A percentile compares a stretch with the other conserved stretches of the same genome.
Evolutionary conservation across 1,139 yeast genomes (phyloP).

Genomic region (Suhomyces bokatorum): DNA sequence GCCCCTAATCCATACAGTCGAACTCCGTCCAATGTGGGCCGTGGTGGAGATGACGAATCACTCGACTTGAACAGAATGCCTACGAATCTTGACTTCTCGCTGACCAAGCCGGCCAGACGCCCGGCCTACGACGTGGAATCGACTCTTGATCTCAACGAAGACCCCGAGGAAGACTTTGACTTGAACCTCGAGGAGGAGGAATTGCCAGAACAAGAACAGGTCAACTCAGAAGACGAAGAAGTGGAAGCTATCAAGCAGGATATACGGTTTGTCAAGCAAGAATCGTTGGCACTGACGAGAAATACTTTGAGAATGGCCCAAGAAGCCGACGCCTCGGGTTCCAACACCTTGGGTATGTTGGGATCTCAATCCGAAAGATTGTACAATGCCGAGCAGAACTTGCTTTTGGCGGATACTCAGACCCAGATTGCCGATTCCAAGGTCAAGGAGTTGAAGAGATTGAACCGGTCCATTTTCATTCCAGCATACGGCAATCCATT

Average conservation of each 20-base stretch:
- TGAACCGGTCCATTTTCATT: slow-evolving; percentile 80
- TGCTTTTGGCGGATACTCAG: slow-evolving; percentile 79
- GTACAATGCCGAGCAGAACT: slow-evolving; percentile 74
- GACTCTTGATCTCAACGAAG: slow-evolving; percentile 38
- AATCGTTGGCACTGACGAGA: slow-evolving; percentile 81
- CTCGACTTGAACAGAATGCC: slow-evolving; percentile 47
- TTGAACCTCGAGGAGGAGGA: slow-evolving; percentile 39
- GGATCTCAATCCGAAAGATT: slow-evolving; percentile 90
- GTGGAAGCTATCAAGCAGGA: slow-evolving; percentile 86
- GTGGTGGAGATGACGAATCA: slow-evolving; percentile 32
- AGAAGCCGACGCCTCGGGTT: slow-evolving; percentile 89
- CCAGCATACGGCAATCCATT: slow-evolving; percentile 86
- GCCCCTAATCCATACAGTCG: slow-evolving; percentile 13
- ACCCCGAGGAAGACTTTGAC: slow-evolving; percentile 46
- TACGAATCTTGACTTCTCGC: slow-evolving; percentile 32
- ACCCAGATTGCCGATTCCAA: slow-evolving; percentile 81
- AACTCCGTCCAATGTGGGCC: slow-evolving; percentile 6
- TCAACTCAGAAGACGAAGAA: slow-evolving; percentile 73
- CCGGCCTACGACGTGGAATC: slow-evolving; percentile 24
- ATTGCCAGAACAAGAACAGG: slow-evolving; percentile 46
- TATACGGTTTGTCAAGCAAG: slow-evolving; percentile 82
- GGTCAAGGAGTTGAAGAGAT: slow-evolving; percentile 74
- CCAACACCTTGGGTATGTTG: slow-evolving; percentile 85
- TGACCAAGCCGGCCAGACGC: slow-evolving; percentile 29
- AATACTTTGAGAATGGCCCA: slow-evolving; percentile 86